phyloP scores from a whole-genome alignment of 495 filamentous ascomycete genomes.

The Neurospora sp. region DNA sequence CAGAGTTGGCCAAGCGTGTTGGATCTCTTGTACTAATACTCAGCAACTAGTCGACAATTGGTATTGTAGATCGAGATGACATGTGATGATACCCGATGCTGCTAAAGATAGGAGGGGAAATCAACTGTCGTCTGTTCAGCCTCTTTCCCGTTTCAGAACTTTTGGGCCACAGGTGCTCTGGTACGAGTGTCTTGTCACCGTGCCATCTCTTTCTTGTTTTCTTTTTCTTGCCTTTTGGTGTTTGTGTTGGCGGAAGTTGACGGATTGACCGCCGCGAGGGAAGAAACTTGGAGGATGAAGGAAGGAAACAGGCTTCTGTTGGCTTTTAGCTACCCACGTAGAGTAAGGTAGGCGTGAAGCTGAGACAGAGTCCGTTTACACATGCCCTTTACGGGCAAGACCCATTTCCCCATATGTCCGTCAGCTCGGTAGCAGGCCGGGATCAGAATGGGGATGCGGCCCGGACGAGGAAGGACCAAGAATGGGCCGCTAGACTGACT shows the following conservation, averaged over 20 bases:
- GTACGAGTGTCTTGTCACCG: not conserved
- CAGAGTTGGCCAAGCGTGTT: not conserved
- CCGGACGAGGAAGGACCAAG: not conserved
- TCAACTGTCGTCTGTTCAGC: not conserved
- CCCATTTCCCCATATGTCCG: not conserved
- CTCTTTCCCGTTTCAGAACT: not conserved
- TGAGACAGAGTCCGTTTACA: not conserved
- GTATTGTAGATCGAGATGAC: not conserved
- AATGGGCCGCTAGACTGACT: not conserved
- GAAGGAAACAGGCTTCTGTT: not conserved
- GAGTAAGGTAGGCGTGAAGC: not conserved
- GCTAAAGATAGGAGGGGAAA: not conserved
- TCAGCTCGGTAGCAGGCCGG: not conserved
- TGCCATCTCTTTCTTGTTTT: not conserved
- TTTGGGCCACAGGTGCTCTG: not conserved
- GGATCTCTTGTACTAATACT: not conserved
- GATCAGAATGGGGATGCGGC: not conserved
- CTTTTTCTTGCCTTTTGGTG: not conserved
- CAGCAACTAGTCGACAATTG: not conserved
- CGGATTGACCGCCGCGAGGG: conserved; percentile 10
- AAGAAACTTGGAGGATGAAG: not conserved
- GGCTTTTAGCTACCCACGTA: not conserved
- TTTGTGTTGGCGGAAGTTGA: not conserved
- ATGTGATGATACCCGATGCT: not conserved
- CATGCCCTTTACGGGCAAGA: not conserved